A percentile compares a stretch with the other conserved stretches of the same genome.
These are phyloP conservation scores for Aspergillus nomiae DNA, from an alignment of 2,329 filamentous ascomycete species.

Conservation along the genomic window DNA sequence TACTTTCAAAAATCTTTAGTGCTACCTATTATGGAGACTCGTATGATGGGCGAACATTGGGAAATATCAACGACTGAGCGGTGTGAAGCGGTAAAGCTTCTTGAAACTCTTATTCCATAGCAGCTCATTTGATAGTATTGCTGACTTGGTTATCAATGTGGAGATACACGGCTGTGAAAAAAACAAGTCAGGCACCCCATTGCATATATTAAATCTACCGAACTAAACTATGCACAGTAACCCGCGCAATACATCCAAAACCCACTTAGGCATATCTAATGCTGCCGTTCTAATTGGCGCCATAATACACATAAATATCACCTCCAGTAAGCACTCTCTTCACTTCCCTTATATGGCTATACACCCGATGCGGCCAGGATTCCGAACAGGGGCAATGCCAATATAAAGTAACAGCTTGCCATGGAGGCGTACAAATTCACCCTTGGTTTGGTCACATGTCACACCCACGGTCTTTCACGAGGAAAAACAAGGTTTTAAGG, in stretches of 20 bases:
- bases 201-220: not conserved
- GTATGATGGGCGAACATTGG: not conserved
- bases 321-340: not conserved
- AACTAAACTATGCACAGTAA: not conserved
- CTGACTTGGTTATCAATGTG: not conserved
- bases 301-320: not conserved
- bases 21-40: not conserved
- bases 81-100: not conserved
- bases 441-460: constrained; percentile 8
- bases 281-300: not conserved
- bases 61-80: not conserved
- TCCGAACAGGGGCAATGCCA: not conserved
- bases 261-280: constrained; percentile 2
- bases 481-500: constrained; percentile 8
- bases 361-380: not conserved
- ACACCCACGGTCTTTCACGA: not conserved
- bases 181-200: not conserved
- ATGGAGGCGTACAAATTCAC: not conserved
- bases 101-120: not conserved
- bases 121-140: not conserved
- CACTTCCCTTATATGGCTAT: not conserved
- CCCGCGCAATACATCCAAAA: not conserved
- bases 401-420: not conserved
- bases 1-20: not conserved
- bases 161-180: not conserved